These are phyloP conservation scores for Populus tomentosa DNA, from an alignment of 441 rosid genomes.

Conservation along the genomic window DNA sequence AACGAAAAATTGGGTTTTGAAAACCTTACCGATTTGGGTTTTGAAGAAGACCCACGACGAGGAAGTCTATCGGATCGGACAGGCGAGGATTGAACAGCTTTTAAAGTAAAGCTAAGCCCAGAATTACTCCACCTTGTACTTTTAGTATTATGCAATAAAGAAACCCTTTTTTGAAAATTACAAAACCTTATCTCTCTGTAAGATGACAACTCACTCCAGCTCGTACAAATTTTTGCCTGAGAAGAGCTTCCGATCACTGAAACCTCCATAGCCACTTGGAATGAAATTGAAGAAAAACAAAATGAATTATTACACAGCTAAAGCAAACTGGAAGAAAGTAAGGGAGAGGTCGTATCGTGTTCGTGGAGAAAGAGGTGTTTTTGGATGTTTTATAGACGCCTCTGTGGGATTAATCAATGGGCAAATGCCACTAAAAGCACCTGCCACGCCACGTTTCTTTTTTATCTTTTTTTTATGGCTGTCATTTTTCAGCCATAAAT, in stretches of 20 bases:
- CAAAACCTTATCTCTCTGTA: slow-evolving; percentile 29
- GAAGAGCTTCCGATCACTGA: slow-evolving; percentile 54
- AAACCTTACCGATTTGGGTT: slow-evolving; percentile 41
- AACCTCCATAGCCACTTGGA: slow-evolving; percentile 46
- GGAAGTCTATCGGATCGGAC: slow-evolving; percentile 26
- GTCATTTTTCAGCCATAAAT: neutral
- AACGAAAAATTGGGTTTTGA: neutral
- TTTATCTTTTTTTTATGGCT: neutral
- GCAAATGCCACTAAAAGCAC: neutral
- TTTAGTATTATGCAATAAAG: slow-evolving; percentile 21
- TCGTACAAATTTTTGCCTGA: slow-evolving; percentile 34
- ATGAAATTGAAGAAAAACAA: neutral
- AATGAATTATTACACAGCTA: neutral
- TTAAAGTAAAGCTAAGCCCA: slow-evolving; percentile 29
- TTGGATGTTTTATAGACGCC: neutral
- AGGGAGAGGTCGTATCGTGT: neutral
- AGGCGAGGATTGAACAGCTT: slow-evolving; percentile 46
- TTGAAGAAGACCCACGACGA: slow-evolving; percentile 19
- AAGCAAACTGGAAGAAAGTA: neutral
- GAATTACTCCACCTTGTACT: slow-evolving; percentile 26
- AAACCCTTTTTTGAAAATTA: slow-evolving; percentile 22
- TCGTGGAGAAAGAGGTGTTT: neutral
- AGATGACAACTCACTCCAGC: slow-evolving; percentile 29
- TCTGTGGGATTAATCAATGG: neutral
- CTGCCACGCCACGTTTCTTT: neutral